Percentiles rank a stretch among this genome's conserved stretches.
phyloP scores from a whole-genome alignment of 345 rosid species.

The Clausena lansium region DNA sequence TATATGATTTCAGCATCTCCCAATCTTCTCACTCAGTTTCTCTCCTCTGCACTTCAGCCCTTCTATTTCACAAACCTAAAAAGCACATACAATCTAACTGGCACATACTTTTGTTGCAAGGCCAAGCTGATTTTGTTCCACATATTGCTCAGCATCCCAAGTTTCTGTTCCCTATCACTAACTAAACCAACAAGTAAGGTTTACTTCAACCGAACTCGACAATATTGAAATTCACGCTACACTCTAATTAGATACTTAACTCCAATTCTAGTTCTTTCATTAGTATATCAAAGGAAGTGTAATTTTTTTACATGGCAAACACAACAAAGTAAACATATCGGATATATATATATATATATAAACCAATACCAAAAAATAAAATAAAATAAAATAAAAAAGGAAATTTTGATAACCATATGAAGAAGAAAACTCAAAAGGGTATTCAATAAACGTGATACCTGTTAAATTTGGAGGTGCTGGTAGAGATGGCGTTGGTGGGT shows the following conservation, averaged over 20 bases:
- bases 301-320: background rate
- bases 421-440: constrained; percentile 15
- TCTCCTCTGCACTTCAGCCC: background rate
- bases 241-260: background rate
- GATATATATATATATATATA: background rate
- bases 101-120: background rate
- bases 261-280: background rate
- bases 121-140: background rate
- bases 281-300: background rate
- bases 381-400: background rate
- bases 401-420: background rate
- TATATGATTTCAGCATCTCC: background rate
- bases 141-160: background rate
- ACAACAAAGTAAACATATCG: background rate
- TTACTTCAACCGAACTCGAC: background rate
- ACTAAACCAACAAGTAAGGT: background rate
- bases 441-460: constrained; percentile 27
- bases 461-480: constrained; percentile 28
- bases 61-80: background rate
- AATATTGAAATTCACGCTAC: background rate
- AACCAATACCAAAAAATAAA: background rate
- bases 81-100: background rate
- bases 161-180: background rate
- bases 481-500: constrained; percentile 37
- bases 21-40: background rate